Evolutionary conservation across 2,329 filamentous ascomycete genomes (phyloP).

Genomic region (Cytospora mali): DNA sequence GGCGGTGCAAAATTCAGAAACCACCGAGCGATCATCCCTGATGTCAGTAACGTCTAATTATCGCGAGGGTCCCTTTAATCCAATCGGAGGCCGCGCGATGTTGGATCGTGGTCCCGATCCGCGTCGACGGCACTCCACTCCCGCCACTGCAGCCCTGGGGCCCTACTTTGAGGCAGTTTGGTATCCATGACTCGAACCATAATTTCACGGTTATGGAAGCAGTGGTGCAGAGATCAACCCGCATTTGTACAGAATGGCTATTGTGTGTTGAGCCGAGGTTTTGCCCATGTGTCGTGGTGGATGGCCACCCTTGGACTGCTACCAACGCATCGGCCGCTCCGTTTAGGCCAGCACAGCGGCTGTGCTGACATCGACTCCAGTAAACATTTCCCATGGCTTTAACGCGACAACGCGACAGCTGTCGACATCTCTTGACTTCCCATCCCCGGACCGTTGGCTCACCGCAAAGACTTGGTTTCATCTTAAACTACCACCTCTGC

Average conservation of each 20-base stretch:
- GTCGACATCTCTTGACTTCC: too few species aligned
- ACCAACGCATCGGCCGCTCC: background rate
- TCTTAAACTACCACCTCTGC: too few species aligned
- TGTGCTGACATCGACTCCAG: background rate
- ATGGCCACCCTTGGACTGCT: too few species aligned
- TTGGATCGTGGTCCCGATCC: background rate
- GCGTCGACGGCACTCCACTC: conserved; percentile 4
- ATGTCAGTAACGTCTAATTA: conserved; percentile 2
- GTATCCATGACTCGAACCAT: conserved; percentile 16
- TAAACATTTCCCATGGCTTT: too few species aligned
- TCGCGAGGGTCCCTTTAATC: background rate
- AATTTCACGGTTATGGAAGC: conserved; percentile 6
- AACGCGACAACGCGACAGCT: background rate
- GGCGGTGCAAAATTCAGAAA: background rate
- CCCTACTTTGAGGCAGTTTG: too few species aligned
- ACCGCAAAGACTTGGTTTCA: too few species aligned
- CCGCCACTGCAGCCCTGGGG: background rate
- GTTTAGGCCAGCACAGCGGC: background rate
- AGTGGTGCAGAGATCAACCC: background rate
- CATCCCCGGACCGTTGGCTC: too few species aligned
- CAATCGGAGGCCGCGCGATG: background rate
- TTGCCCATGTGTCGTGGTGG: too few species aligned
- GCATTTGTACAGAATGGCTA: too few species aligned
- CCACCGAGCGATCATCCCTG: conserved; percentile 3
- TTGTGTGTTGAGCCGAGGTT: too few species aligned